A percentile compares a stretch with the other conserved stretches of the same genome.
Conservation (phyloP, 441 rosid genomes). For the Croton setiger region DNA sequence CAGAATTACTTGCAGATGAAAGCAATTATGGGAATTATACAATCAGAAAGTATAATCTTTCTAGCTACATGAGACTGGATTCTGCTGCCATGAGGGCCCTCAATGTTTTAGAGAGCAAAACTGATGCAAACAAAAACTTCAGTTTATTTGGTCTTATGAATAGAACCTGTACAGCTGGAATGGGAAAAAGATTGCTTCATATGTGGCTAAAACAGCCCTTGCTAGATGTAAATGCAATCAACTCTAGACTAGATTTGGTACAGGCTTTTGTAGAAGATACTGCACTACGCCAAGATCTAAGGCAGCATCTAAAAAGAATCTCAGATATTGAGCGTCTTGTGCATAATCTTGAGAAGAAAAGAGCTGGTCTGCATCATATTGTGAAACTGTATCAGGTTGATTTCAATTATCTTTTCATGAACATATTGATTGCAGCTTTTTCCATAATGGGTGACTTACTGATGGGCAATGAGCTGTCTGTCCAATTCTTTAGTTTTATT, state of each 20-base stretch:
- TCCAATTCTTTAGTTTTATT: constrained; percentile 1
- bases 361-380: constrained; percentile 80
- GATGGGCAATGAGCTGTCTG: constrained; percentile 7
- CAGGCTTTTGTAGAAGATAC: constrained; percentile 94
- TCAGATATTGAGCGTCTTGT: constrained; percentile 77
- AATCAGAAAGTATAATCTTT: constrained; percentile 57
- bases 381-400: constrained; percentile 93
- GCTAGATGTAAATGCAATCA: constrained; percentile 68
- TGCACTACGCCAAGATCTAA: constrained; percentile 81
- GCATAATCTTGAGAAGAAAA: constrained; percentile 63
- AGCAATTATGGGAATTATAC: constrained; percentile 77
- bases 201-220: constrained; percentile 98
- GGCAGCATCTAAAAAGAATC: constrained; percentile 93
- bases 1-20: constrained; percentile 84
- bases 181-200: constrained; percentile 94
- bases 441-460: not conserved
- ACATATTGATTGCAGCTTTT: not conserved
- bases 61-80: constrained; percentile 84
- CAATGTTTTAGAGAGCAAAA: constrained; percentile 94
- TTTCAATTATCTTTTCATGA: not conserved
- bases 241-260: constrained; percentile 76
- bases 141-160: constrained; percentile 98
- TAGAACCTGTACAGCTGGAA: constrained; percentile 97
- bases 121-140: constrained; percentile 93
- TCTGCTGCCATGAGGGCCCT: constrained; percentile 94